Evolutionary conservation across 2,329 filamentous ascomycete species (phyloP), one percentile per base, ranked within the genome.

Genomic region (Xylaria sp.): DNA sequence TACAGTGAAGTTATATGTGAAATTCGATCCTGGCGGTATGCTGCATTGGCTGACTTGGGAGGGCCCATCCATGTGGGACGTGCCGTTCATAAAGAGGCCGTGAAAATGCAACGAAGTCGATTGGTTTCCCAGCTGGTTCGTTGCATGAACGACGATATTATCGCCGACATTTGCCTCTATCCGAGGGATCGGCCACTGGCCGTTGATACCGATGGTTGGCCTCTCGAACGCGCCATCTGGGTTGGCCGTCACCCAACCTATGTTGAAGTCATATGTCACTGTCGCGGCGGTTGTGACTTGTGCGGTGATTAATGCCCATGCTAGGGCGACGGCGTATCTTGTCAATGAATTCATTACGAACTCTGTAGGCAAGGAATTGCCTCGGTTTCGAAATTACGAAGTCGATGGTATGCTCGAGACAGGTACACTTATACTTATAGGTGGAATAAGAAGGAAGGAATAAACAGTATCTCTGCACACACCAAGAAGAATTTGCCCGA

Each of bases 121-220:
- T 78, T 90, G 85, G 75, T 92, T 89, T 6, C 87, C 87, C 6
- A 92, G 82, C 25, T 82, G 80, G 76, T 92, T 92, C 69, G 84
- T 80, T 52, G 87, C 83, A 65, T 89, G 88, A 69, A 91, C 81
- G 67, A 91, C 76, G 60, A 91, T 73, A 25, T 82, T 84, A 76
- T 93, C 91, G 66, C 90, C 90, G 59, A 89, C 82, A 57, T 85
- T 85, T 46, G 87, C 90, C 61, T 87, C 84, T 66, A 94, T 90
- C 31, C 81, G 80, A 0, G 93, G 92, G 62, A 92, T 86, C 1
- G 92, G 93, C 91, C 92, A 94, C 81, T 90, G 79, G 4, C 88
- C 88, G 75, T 96, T 95, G 81, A 96, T 91, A 55, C 91, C 92
- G 76, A 95, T 92, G 3, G 88, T 87, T n/a, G 89, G 85, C 39